These are phyloP conservation scores for Boehmeria nivea DNA, from an alignment of 306 rosid genomes.

Conservation along the genomic window DNA sequence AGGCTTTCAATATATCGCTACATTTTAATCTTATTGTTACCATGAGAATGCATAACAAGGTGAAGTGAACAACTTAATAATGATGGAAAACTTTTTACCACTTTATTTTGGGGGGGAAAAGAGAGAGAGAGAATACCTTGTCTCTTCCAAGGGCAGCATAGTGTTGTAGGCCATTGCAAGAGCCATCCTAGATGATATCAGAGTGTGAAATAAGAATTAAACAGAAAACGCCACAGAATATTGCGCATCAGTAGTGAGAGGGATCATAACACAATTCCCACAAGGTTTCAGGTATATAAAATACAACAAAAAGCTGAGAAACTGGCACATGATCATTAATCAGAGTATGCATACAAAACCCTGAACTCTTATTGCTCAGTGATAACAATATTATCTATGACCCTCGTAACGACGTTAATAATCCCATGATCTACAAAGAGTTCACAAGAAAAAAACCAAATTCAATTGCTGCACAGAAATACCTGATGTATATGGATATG, in stretches of 20 bases:
- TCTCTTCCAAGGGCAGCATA: conserved; percentile 99
- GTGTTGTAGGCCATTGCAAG: conserved; percentile 97
- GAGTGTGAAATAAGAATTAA: conserved; percentile 16
- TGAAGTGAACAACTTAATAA: too few species aligned
- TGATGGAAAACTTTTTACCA: too few species aligned
- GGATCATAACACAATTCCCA: too few species aligned
- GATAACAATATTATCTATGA: not conserved
- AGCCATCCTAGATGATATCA: conserved; percentile 67
- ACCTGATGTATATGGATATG: conserved; percentile 97
- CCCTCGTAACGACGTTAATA: not conserved
- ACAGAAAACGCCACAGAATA: too few species aligned
- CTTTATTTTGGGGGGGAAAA: too few species aligned
- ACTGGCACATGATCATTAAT: too few species aligned
- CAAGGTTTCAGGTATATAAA: too few species aligned
- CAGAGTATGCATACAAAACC: too few species aligned
- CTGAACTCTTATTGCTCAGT: conserved; percentile 7
- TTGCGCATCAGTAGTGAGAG: too few species aligned
- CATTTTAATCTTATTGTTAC: not conserved
- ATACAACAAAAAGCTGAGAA: too few species aligned
- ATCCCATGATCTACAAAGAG: not conserved
- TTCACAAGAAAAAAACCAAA: conserved; percentile 1
- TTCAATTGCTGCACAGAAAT: conserved; percentile 19
- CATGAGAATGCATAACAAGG: not conserved
- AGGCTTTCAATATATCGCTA: not conserved
- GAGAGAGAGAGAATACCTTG: conserved; percentile 50